phyloP scores from a whole-genome alignment of 2,329 filamentous ascomycete species.

The Pestalotiopsis sp. region DNA sequence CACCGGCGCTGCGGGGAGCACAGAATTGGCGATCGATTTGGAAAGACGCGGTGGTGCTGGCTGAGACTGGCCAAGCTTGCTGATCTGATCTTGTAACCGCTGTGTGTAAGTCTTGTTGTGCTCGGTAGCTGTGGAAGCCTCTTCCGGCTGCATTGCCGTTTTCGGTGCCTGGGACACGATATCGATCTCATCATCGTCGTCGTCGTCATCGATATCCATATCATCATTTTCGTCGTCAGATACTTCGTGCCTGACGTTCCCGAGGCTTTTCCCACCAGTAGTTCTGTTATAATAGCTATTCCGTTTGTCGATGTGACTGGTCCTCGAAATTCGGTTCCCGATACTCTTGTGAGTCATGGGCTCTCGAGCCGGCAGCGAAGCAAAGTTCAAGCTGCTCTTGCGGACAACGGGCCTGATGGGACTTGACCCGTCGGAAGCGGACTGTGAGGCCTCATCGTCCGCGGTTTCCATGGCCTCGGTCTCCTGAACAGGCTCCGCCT shows the following conservation, averaged over 20 bases:
- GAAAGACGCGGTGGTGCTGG: constrained; percentile 48
- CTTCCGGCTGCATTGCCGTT: constrained; percentile 41
- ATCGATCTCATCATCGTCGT: constrained; percentile 39
- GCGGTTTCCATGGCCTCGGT: constrained; percentile 27
- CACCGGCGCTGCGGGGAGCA: constrained; percentile 15
- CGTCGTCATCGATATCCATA: constrained; percentile 46
- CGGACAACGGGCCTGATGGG: constrained; percentile 77
- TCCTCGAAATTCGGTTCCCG: constrained; percentile 72
- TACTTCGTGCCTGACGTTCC: constrained; percentile 46
- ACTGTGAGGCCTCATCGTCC: constrained; percentile 39
- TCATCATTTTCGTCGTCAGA: constrained; percentile 47
- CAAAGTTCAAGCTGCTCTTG: constrained; percentile 95
- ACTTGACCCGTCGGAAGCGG: constrained; percentile 72
- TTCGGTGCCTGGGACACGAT: constrained; percentile 21
- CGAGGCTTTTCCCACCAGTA: constrained; percentile 74
- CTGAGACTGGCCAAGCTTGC: constrained; percentile 65
- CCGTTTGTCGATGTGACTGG: constrained; percentile 76
- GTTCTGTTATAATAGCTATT: constrained; percentile 75
- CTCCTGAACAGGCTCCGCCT: constrained; percentile 17
- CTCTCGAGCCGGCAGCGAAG: constrained; percentile 87
- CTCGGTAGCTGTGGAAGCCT: constrained; percentile 54
- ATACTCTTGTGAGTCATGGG: constrained; percentile 87
- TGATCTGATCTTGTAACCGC: constrained; percentile 90
- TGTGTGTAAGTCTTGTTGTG: constrained; percentile 94
- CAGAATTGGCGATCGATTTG: constrained; percentile 47